These are phyloP conservation scores for Colletotrichum sp. DNA, from an alignment of 2,329 filamentous ascomycete species.

Conservation along the genomic window DNA sequence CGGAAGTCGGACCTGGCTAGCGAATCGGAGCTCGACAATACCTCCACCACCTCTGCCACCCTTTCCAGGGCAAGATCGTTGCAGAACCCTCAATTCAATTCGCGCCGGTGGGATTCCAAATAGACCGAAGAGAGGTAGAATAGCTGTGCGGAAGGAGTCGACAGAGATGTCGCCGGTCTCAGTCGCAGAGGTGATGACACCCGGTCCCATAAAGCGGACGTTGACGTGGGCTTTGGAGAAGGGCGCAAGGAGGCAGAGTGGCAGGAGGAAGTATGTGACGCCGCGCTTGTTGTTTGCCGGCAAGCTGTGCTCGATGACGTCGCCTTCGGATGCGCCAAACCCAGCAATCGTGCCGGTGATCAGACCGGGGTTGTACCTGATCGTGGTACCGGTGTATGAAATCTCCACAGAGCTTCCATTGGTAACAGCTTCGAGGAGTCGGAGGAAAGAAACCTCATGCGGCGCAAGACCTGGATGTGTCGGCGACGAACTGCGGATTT, in stretches of 20 bases:
- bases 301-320: constrained; percentile 82
- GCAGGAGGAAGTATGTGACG: constrained; percentile 89
- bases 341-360: constrained; percentile 86
- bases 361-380: constrained; percentile 89
- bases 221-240: constrained; percentile 94
- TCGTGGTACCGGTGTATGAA: constrained; percentile 91
- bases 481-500: constrained; percentile 87
- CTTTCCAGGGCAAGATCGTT: constrained; percentile 77
- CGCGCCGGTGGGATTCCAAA: constrained; percentile 84
- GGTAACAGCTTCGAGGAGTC: constrained; percentile 91
- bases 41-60: constrained; percentile 84
- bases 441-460: constrained; percentile 94
- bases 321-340: constrained; percentile 70
- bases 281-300: constrained; percentile 80
- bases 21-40: constrained; percentile 91
- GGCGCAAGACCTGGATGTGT: constrained; percentile 88
- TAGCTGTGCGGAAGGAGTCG: constrained; percentile 91
- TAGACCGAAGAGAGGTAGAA: constrained; percentile 86
- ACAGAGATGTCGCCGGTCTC: constrained; percentile 85
- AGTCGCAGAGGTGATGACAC: constrained; percentile 90
- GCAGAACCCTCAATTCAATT: constrained; percentile 84
- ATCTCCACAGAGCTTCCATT: constrained; percentile 96
- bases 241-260: constrained; percentile 87
- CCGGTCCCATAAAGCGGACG: constrained; percentile 86
- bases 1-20: constrained; percentile 89